Evolutionary conservation across 176 grass and related monocot species (phyloP).

Genomic region (Triticum monococcum): DNA sequence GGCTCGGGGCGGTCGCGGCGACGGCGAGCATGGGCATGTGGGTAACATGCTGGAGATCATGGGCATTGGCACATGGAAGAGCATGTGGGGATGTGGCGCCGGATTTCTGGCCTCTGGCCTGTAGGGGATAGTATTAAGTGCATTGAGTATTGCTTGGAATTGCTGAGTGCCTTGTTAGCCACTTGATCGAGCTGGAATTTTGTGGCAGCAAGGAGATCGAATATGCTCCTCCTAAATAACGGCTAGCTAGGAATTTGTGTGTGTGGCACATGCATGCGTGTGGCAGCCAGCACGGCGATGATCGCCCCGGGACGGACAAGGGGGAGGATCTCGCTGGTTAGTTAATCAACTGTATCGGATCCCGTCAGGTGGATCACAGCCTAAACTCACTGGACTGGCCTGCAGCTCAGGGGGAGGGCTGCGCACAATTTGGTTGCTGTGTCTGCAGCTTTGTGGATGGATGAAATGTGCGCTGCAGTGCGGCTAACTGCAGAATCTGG

Average conservation of each 20-base stretch:
- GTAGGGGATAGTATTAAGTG: background rate
- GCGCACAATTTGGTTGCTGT: background rate
- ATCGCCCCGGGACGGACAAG: background rate
- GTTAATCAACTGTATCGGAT: background rate
- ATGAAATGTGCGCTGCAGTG: background rate
- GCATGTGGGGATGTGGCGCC: constrained; percentile 20
- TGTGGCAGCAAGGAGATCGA: too few species aligned
- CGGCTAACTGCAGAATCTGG: constrained; percentile 16
- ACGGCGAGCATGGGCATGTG: constrained; percentile 46
- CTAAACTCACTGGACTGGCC: background rate
- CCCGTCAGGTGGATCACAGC: constrained; percentile 2
- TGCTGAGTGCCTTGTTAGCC: background rate
- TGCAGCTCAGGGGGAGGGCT: background rate
- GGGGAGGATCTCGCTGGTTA: background rate
- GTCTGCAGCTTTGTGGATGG: background rate
- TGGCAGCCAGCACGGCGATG: too few species aligned
- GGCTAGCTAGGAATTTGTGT: background rate
- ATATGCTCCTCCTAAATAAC: too few species aligned
- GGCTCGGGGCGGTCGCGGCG: constrained; percentile 25
- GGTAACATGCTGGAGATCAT: constrained; percentile 28
- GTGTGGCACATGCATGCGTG: background rate
- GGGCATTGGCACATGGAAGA: background rate
- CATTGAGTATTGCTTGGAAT: constrained; percentile 21
- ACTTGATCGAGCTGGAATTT: background rate
- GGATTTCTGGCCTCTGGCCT: constrained; percentile 30